phyloP scores from a whole-genome alignment of 768 basidiomycete genomes.

The Lentinus tigrinus region DNA sequence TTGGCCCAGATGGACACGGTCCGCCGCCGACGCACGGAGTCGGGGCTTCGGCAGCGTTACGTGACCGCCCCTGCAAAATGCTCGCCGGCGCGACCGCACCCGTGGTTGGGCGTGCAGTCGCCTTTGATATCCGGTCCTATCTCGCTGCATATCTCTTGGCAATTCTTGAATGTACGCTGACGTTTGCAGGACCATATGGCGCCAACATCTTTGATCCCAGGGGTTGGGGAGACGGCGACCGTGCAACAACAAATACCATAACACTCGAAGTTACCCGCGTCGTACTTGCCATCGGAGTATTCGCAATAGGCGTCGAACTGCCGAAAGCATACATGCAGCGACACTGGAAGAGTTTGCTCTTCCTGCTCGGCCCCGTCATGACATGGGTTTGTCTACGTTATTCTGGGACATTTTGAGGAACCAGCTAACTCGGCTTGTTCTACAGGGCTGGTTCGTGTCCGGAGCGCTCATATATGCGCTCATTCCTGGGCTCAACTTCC shows the following conservation, averaged over 20 bases:
- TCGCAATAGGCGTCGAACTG: constrained; percentile 96
- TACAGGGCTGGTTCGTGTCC: constrained; percentile 91
- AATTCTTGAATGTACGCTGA: constrained; percentile 2
- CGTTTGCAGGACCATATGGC: constrained; percentile 69
- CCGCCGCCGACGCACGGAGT: too few relatives aligned
- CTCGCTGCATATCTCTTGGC: background rate
- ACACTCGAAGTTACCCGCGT: constrained; percentile 91
- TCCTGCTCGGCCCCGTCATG: constrained; percentile 82
- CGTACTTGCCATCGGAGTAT: constrained; percentile 94
- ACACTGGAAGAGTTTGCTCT: constrained; percentile 91
- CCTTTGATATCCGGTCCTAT: too few relatives aligned
- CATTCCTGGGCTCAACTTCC: constrained; percentile 85
- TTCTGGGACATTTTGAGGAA: background rate
- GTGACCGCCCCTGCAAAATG: too few relatives aligned
- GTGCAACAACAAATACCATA: constrained; percentile 62
- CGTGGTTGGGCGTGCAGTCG: too few relatives aligned
- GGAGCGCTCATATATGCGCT: constrained; percentile 89
- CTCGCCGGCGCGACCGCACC: too few relatives aligned
- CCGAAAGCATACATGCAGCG: constrained; percentile 91
- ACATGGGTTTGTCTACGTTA: constrained; percentile 66
- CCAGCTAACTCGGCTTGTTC: background rate
- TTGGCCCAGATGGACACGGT: too few relatives aligned
- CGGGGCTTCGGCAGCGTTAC: too few relatives aligned
- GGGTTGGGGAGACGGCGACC: constrained; percentile 57
- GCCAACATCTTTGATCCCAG: constrained; percentile 81